These are phyloP conservation scores for Entonaema liquescens DNA, from an alignment of 495 filamentous ascomycete species.

Conservation along the genomic window DNA sequence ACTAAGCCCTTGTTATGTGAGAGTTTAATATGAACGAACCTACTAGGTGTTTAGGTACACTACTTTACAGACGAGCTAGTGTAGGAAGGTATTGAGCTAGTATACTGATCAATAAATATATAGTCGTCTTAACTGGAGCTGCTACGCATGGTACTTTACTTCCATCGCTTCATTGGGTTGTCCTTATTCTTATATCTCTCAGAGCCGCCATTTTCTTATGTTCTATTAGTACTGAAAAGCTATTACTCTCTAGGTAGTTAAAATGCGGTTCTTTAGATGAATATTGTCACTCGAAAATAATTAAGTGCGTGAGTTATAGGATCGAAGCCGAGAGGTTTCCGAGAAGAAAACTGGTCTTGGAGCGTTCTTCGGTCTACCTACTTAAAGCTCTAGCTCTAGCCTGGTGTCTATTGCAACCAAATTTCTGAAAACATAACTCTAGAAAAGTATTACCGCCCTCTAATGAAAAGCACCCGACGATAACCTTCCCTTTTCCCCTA, in stretches of 20 bases:
- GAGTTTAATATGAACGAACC: conserved; percentile 7
- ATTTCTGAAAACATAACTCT: no score
- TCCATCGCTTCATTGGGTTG: neutral
- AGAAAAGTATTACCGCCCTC: neutral
- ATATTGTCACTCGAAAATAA: no score
- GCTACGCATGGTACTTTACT: neutral
- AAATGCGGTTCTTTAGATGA: no score
- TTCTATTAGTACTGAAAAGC: neutral
- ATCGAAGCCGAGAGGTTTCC: neutral
- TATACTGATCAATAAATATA: neutral
- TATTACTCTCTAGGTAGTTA: no score
- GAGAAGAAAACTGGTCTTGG: neutral
- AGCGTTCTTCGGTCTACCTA: neutral
- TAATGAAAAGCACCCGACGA: neutral
- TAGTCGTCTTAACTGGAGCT: neutral
- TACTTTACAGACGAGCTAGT: neutral
- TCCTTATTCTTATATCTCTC: no score
- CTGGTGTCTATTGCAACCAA: neutral
- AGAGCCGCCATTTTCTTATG: no score
- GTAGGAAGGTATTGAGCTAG: neutral
- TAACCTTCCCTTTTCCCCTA: neutral
- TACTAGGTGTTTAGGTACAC: neutral
- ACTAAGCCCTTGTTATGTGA: neutral
- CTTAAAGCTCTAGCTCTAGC: neutral
- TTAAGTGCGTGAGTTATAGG: neutral